A percentile compares a stretch with the other conserved stretches of the same genome.
These are phyloP conservation scores for Trichomonas vaginalis DNA, from an alignment of 208 protist genomes.

Conservation along the genomic window DNA sequence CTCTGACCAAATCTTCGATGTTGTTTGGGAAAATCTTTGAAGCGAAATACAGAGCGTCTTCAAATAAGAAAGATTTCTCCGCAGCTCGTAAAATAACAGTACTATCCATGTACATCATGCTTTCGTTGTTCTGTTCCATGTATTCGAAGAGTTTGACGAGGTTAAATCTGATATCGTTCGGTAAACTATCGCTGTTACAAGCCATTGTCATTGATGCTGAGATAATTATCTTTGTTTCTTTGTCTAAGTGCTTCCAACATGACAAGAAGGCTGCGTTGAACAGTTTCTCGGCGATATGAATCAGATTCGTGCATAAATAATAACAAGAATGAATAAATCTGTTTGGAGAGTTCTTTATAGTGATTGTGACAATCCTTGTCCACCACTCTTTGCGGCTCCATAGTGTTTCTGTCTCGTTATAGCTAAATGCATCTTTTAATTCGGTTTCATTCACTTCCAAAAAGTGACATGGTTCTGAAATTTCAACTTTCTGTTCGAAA, in stretches of 20 bases:
- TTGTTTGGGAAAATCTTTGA: not conserved
- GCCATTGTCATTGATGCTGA: not conserved
- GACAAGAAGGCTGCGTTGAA: not conserved
- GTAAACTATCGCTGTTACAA: not conserved
- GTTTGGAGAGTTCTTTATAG: not conserved
- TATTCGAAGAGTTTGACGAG: not conserved
- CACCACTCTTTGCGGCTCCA: conserved; percentile 1
- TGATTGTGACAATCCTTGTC: not conserved
- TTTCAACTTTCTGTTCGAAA: not conserved
- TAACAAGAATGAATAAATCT: not conserved
- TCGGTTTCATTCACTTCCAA: not conserved
- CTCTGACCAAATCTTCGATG: not conserved
- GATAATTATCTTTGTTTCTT: not conserved
- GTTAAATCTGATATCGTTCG: not conserved
- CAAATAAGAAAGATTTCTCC: not conserved
- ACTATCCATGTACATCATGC: not conserved
- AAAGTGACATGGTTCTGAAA: not conserved
- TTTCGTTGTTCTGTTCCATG: not conserved
- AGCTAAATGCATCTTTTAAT: not conserved
- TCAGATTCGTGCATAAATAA: not conserved
- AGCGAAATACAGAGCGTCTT: not conserved
- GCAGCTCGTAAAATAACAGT: not conserved
- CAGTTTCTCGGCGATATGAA: not conserved
- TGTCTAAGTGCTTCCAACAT: not conserved
- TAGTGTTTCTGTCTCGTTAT: not conserved